Evolutionary conservation across 108 stramenopile genomes (phyloP), one percentile per base, ranked within the genome.

Genomic region (Poteriospumella lacustris): DNA sequence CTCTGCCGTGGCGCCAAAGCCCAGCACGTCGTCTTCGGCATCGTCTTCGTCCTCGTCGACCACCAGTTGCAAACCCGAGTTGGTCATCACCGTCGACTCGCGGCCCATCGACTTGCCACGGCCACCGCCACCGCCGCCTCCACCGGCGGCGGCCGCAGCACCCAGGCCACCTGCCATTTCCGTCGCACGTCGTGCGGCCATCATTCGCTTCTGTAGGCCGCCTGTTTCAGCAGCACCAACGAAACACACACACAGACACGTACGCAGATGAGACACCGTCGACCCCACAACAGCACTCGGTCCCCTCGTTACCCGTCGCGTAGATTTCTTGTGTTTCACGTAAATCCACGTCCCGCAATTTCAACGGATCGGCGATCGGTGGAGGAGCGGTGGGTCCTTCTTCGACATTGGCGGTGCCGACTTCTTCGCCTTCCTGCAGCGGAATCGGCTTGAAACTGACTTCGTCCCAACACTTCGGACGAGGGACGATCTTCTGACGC

Each of bases 381-480:
- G 12, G 70, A 73, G 47, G 26, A 34, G 28, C 41, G 3, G 26
- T 24, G 9, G 36, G n/a, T 33, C 42, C 70, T 19, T 73, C 70
- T 5, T 56, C 28, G 12, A 73, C 41, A 9, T 73, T 9, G 38
- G 15, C 15, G 36, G 26, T 3, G 42, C 3, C 26, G 33, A 26
- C 70, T 42, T 73, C 70, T 56, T 73, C 70, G 42, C 47, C 70
- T 44, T 44, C 44, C 36, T 73, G 70, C 28, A 73, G 42, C 9
- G 70, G 70, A 52, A 73, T 3, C 3, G 9, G 5, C 36, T 44
- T 73, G 19, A 73, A 73, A 33, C 5, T 44, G 5, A 73, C 41
- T 26, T 56, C 47, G 28, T 26, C 12, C 70, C 70, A 73, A 19
- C n/a, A n/a, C 36, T 36, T 42, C 31, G 70, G 40, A 15, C 64